Percentiles rank a stretch among this genome's conserved stretches.
These are phyloP conservation scores for Aspergillus persii DNA, from an alignment of 2,329 filamentous ascomycete genomes.

Conservation along the genomic window DNA sequence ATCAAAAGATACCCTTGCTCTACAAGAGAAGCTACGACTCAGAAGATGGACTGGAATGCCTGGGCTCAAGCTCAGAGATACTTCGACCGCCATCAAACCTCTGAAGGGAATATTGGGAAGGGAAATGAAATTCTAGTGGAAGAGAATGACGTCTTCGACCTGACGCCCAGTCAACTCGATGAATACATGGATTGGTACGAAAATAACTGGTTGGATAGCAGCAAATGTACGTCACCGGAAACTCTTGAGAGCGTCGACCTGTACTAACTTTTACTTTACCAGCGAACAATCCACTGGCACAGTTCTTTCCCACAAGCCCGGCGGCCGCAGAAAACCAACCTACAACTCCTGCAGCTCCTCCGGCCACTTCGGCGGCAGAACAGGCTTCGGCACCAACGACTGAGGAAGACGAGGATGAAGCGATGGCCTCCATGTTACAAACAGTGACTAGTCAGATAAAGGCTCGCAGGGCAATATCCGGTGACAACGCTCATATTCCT, in stretches of 20 bases:
- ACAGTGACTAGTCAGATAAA: conserved; percentile 44
- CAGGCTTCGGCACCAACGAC: background rate
- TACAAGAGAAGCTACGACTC: conserved; percentile 55
- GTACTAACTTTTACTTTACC: conserved; percentile 5
- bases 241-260: background rate
- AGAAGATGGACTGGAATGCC: conserved; percentile 67
- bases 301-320: conserved; percentile 43
- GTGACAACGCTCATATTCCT: conserved; percentile 34
- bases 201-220: conserved; percentile 54
- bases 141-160: conserved; percentile 61
- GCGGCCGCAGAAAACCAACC: conserved; percentile 14
- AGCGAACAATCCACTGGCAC: conserved; percentile 34
- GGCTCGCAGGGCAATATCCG: conserved; percentile 37
- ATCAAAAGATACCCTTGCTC: conserved; percentile 51
- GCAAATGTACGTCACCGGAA: conserved; percentile 20
- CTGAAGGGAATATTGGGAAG: conserved; percentile 39
- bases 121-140: conserved; percentile 54
- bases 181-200: conserved; percentile 80
- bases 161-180: conserved; percentile 64
- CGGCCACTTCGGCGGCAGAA: background rate
- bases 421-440: conserved; percentile 39
- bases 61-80: conserved; percentile 61
- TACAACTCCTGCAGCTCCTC: background rate
- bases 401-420: conserved; percentile 24
- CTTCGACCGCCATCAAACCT: conserved; percentile 31